Percentiles rank a stretch among this genome's conserved stretches.
Conservation (phyloP, 73 alveolate genomes). For the Blepharisma stoltei region DNA sequence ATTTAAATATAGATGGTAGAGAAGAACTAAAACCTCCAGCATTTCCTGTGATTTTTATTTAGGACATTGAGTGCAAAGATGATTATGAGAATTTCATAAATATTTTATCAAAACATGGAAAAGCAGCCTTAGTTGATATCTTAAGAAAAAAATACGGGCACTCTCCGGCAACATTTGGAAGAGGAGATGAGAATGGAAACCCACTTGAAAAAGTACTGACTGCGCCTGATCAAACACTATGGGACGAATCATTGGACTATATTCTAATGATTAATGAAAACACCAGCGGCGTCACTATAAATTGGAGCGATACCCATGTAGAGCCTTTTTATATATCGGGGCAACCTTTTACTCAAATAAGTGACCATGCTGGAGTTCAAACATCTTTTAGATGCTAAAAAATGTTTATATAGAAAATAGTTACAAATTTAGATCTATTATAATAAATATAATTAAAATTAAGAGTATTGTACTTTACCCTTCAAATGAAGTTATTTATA, state of each 20-base stretch:
- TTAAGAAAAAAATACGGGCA: background rate
- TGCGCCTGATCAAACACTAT: background rate
- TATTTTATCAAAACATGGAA: background rate
- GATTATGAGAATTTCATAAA: background rate
- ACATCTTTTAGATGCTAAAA: background rate
- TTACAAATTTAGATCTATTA: background rate
- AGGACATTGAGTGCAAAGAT: background rate
- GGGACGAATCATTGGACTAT: background rate
- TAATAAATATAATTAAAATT: too few species aligned
- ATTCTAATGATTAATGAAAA: background rate
- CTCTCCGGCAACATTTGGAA: background rate
- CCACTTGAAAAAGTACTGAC: slow-evolving; percentile 7
- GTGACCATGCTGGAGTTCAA: slow-evolving; percentile 9
- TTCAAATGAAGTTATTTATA: too few species aligned
- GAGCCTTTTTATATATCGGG: slow-evolving; percentile 7
- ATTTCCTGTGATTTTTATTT: background rate
- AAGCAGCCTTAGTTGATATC: background rate
- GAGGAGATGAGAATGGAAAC: background rate
- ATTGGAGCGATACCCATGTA: background rate
- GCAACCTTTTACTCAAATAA: slow-evolving; percentile 6
- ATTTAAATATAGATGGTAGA: slow-evolving; percentile 4
- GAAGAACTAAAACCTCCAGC: background rate
- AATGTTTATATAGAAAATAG: background rate
- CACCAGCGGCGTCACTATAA: background rate
- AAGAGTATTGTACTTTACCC: too few species aligned